Evolutionary conservation across 2,329 filamentous ascomycete genomes (phyloP).

Genomic region (Penicillium sp.): DNA sequence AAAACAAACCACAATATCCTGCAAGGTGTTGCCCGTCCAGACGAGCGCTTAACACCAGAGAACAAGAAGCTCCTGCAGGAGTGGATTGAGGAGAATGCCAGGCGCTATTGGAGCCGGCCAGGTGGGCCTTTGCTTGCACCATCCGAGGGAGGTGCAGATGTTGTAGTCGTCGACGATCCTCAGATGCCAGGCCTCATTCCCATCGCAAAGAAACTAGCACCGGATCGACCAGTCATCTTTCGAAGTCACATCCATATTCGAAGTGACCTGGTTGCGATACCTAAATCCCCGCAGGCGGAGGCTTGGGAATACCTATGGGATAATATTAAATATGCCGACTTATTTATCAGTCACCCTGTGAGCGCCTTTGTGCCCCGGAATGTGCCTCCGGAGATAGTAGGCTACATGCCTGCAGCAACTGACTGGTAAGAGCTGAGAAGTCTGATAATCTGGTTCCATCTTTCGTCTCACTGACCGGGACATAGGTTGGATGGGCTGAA

Average conservation of each 20-base stretch:
- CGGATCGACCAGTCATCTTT: conserved; percentile 73
- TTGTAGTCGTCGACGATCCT: conserved; percentile 77
- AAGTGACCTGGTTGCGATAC: conserved; percentile 64
- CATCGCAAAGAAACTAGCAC: conserved; percentile 67
- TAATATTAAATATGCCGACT: conserved; percentile 66
- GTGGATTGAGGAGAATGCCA: conserved; percentile 72
- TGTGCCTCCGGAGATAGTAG: conserved; percentile 64
- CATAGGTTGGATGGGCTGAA: conserved; percentile 72
- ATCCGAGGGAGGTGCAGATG: conserved; percentile 68
- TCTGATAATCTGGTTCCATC: not conserved
- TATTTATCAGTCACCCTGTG: conserved; percentile 81
- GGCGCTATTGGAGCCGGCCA: conserved; percentile 68
- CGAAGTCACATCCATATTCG: conserved; percentile 81
- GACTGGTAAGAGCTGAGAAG: conserved; percentile 60
- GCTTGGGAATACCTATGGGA: conserved; percentile 75
- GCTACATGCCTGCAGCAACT: conserved; percentile 75
- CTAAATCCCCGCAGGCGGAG: conserved; percentile 66
- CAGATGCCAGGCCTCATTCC: conserved; percentile 80
- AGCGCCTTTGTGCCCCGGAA: conserved; percentile 68
- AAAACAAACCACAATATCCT: conserved; percentile 89
- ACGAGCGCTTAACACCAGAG: conserved; percentile 61
- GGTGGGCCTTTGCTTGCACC: conserved; percentile 65
- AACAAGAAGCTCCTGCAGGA: conserved; percentile 62
- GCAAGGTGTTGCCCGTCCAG: conserved; percentile 68
- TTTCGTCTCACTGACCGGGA: conserved; percentile 17